Evolutionary conservation across 169 alveolate species (phyloP).

Genomic region (Cryptosporidium parvum): DNA sequence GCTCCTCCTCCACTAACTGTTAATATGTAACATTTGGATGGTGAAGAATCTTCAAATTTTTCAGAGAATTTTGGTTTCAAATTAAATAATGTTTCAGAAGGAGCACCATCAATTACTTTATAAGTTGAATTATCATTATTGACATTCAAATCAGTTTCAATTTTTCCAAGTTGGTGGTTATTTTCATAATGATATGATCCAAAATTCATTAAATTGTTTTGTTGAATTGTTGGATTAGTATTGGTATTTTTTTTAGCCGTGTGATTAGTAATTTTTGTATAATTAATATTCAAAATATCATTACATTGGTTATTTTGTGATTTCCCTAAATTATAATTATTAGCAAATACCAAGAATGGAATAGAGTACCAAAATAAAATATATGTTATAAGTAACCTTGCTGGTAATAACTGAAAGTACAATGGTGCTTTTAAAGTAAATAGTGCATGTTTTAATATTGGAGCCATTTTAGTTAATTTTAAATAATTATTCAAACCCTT

Average conservation of each 20-base stretch:
- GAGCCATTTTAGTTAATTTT: not conserved
- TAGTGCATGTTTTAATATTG: not conserved
- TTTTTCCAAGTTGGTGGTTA: not conserved
- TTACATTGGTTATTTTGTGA: not conserved
- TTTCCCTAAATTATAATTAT: not conserved
- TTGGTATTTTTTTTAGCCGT: not conserved
- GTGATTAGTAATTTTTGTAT: not conserved
- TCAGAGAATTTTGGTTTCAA: constrained; percentile 20
- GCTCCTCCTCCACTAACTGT: constrained; percentile 72
- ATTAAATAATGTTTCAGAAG: constrained; percentile 36
- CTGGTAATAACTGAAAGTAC: not conserved
- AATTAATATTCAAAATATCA: not conserved
- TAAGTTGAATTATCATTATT: not conserved
- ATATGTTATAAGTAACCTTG: constrained; percentile 15
- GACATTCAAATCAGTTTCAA: not conserved
- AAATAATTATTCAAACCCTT: not conserved
- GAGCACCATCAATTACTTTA: not conserved
- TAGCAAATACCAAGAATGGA: constrained; percentile 4
- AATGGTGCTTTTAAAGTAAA: constrained; percentile 12
- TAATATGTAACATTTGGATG: constrained; percentile 48
- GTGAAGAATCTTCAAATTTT: constrained; percentile 54
- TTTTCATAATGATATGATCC: not conserved
- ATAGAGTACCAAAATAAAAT: constrained; percentile 26
- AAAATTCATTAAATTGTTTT: not conserved
- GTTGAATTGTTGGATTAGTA: not conserved